phyloP scores from a whole-genome alignment of 1,139 yeast genomes.

The Candida dubliniensis region DNA sequence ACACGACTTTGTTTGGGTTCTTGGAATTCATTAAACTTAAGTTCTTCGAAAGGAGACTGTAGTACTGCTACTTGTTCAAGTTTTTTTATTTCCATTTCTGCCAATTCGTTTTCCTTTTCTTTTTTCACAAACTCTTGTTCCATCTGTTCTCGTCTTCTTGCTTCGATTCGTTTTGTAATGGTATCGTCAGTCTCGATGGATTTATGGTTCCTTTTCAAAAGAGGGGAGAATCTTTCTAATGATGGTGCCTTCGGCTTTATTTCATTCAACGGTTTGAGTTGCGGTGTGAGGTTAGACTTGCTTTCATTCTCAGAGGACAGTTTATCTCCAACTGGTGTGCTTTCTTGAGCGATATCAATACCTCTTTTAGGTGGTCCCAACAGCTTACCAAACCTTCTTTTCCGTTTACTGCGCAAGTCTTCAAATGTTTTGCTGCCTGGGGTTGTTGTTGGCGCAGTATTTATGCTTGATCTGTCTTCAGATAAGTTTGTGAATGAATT shows the following conservation, averaged over 20 bases:
- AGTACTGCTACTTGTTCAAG: background rate
- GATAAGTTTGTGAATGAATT: conserved; percentile 6
- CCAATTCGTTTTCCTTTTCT: conserved; percentile 3
- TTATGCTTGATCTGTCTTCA: conserved; percentile 8
- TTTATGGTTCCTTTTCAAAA: conserved; percentile 5
- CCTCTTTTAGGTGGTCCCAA: conserved; percentile 46
- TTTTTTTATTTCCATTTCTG: background rate
- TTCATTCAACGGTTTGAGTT: background rate
- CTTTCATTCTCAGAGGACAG: background rate
- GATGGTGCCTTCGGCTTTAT: conserved; percentile 16
- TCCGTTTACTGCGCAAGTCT: conserved; percentile 20
- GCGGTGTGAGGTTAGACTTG: background rate
- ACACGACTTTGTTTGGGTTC: conserved; percentile 15
- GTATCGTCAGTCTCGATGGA: conserved; percentile 26
- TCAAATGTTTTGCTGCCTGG: conserved; percentile 1
- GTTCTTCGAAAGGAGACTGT: conserved; percentile 9
- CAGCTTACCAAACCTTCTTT: conserved; percentile 35
- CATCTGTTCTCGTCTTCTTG: conserved; percentile 3
- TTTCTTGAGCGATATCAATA: conserved; percentile 15
- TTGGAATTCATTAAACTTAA: conserved; percentile 14
- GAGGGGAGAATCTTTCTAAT: conserved; percentile 18
- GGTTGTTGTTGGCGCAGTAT: conserved; percentile 6
- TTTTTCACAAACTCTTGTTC: conserved; percentile 1
- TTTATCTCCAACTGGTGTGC: background rate
- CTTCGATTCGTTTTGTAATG: conserved; percentile 27